Percentiles rank a stretch among this genome's conserved stretches.
These are phyloP conservation scores for Luffa acutangula DNA, from an alignment of 306 rosid genomes.

Conservation along the genomic window DNA sequence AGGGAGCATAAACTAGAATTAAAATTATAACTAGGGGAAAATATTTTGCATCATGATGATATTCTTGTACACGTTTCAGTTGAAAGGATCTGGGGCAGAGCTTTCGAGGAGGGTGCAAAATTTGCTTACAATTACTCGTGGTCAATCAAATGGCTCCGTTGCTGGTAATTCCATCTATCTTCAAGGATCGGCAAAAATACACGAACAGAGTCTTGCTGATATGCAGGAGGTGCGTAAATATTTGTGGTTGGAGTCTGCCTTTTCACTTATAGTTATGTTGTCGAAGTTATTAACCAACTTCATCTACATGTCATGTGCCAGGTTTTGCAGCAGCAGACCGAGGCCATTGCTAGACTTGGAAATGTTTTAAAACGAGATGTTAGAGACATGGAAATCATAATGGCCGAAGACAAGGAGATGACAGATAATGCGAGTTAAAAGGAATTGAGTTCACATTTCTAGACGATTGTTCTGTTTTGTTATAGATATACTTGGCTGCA, in stretches of 20 bases:
- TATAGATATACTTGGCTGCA: neutral
- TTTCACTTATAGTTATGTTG: neutral
- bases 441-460: slow-evolving; percentile 14
- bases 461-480: slow-evolving; percentile 41
- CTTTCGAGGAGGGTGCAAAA: slow-evolving; percentile 87
- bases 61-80: slow-evolving; percentile 33
- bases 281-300: neutral
- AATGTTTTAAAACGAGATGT: slow-evolving; percentile 79
- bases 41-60: slow-evolving; percentile 1
- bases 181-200: slow-evolving; percentile 79
- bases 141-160: slow-evolving; percentile 51
- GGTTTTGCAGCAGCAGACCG: slow-evolving; percentile 95
- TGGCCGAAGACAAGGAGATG: slow-evolving; percentile 48
- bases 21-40: neutral
- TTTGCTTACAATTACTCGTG: slow-evolving; percentile 55
- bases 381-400: slow-evolving; percentile 83
- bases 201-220: slow-evolving; percentile 72
- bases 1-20: neutral
- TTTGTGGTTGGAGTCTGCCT: neutral
- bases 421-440: slow-evolving; percentile 20
- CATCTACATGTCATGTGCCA: slow-evolving; percentile 15
- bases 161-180: slow-evolving; percentile 51
- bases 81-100: slow-evolving; percentile 89
- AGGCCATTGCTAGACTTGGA: slow-evolving; percentile 86
- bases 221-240: slow-evolving; percentile 68